Conservation (phyloP, 805 yeast genomes). For the Ogataea thermomethanolica region DNA sequence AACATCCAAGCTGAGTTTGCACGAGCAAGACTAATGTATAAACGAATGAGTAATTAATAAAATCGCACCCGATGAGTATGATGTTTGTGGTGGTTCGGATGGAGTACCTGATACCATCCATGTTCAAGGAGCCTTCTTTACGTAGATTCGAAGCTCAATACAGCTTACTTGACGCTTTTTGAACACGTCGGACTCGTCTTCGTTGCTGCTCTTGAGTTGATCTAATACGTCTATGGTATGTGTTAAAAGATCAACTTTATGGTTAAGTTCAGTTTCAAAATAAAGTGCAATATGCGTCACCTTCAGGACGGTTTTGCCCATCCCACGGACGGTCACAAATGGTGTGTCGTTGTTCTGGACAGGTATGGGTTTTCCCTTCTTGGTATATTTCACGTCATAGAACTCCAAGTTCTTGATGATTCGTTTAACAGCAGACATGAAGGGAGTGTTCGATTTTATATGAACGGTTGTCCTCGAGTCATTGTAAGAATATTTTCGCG, state of each 20-base stretch:
- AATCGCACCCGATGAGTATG: too few species aligned
- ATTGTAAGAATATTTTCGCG: conserved; percentile 39
- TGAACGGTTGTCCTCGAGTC: conserved; percentile 48
- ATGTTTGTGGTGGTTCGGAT: too few species aligned
- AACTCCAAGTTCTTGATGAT: conserved; percentile 45
- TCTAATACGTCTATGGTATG: conserved; percentile 68
- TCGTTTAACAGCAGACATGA: conserved; percentile 66
- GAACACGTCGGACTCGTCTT: conserved; percentile 31
- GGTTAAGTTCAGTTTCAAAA: conserved; percentile 48
- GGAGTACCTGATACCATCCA: too few species aligned
- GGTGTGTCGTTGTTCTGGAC: conserved; percentile 26
- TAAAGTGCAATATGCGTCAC: conserved; percentile 60
- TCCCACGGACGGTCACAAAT: conserved; percentile 60
- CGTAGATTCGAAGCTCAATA: conserved; percentile 42
- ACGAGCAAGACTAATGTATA: neutral
- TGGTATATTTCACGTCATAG: conserved; percentile 39
- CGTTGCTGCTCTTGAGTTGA: conserved; percentile 43
- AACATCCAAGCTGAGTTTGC: neutral
- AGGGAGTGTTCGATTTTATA: conserved; percentile 67
- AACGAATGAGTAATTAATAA: too few species aligned
- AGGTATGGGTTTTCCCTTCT: conserved; percentile 33
- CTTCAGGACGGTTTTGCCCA: conserved; percentile 70
- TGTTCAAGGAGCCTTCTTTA: neutral
- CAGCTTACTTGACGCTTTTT: conserved; percentile 46
- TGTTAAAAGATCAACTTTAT: conserved; percentile 58